Evolutionary conservation across 1,284 basidiomycete genomes (phyloP), one percentile per base, ranked within the genome.

Genomic region (Cystobasidiaceae sp.): DNA sequence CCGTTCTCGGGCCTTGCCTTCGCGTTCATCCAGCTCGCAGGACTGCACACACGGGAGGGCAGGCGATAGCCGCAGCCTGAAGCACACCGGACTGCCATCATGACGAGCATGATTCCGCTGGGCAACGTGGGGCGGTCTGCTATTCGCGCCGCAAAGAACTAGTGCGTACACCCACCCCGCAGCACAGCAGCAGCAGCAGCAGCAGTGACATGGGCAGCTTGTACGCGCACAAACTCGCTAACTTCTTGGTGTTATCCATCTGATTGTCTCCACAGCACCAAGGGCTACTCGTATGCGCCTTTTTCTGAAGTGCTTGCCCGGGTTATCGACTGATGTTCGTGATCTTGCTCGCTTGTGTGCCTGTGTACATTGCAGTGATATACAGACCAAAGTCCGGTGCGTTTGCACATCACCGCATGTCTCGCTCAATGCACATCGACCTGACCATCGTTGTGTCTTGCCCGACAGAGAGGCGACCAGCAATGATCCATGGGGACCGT

Each of bases 401-500:
- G 1, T 3, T 17, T 25, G 25, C 61, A n/a, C 19, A 19, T 28
- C 30, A n/a, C 43, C 0, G n/a, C 11, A 25, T 21, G 21, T 30
- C 43, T 55, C 56, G 43, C 64, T 19, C 9, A 25, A 41, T 30
- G 44, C 67, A 30, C 23, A 52, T 15, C 41, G 34, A 43, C 15
- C n/a, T 23, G 15, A 5, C 4, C 28, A 13, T 13, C 25, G 27
- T 28, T 5, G 15, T 44, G 45, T 48, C 19, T 39, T 19, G 11
- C n/a, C n/a, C n/a, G 48, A 85, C 41, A 41, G 94, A 67, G 93
- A 97, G 82, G 92, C 94, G 27, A 99, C 96, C n/a, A 93, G 90
- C n/a, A 98, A 99, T 79, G 94, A 99, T 77, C 90, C 96, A 5
- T 97, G 94, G 94, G 94, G 96, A 0, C 94, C 96, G 17, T 92